Conservation (phyloP, 2,329 filamentous ascomycete genomes). For the Penicillium concentricum region DNA sequence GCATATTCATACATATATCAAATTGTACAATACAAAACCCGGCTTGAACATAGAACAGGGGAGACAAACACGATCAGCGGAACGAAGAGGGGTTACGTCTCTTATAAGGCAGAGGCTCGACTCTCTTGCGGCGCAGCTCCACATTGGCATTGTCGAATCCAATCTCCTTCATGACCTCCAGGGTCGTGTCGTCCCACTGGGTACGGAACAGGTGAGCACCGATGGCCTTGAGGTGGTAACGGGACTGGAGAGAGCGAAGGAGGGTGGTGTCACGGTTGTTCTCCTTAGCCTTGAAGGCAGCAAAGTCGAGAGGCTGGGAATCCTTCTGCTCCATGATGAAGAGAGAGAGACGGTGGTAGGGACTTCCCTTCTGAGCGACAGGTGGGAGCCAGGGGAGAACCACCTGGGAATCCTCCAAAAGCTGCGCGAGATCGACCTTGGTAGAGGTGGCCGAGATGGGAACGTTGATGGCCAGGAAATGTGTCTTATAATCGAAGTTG, state of each 20-base stretch:
- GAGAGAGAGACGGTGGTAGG: conserved; percentile 84
- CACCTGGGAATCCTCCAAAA: conserved; percentile 63
- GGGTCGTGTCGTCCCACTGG: conserved; percentile 84
- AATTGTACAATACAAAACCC: conserved; percentile 42
- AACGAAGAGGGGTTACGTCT: conserved; percentile 53
- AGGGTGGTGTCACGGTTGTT: conserved; percentile 66
- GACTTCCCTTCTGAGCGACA: conserved; percentile 82
- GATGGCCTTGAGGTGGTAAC: conserved; percentile 68
- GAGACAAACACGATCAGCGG: conserved; percentile 33
- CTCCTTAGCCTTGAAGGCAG: conserved; percentile 53
- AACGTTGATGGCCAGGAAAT: conserved; percentile 79
- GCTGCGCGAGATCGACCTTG: conserved; percentile 63
- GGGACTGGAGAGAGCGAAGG: conserved; percentile 71
- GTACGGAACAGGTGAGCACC: conserved; percentile 86
- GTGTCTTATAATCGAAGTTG: conserved; percentile 75
- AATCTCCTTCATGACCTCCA: conserved; percentile 79
- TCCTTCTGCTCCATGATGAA: conserved; percentile 78
- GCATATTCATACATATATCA: conserved; percentile 45
- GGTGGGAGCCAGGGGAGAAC: conserved; percentile 80
- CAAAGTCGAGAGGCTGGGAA: conserved; percentile 58
- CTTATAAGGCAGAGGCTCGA: conserved; percentile 67
- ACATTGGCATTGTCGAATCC: conserved; percentile 73
- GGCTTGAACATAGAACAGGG: conserved; percentile 22
- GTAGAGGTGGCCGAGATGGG: conserved; percentile 61
- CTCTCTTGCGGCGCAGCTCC: conserved; percentile 78